Evolutionary conservation across 23 red algal genomes (phyloP), one percentile per base, ranked within the genome.

Genomic region (Gracilaria caudata): DNA sequence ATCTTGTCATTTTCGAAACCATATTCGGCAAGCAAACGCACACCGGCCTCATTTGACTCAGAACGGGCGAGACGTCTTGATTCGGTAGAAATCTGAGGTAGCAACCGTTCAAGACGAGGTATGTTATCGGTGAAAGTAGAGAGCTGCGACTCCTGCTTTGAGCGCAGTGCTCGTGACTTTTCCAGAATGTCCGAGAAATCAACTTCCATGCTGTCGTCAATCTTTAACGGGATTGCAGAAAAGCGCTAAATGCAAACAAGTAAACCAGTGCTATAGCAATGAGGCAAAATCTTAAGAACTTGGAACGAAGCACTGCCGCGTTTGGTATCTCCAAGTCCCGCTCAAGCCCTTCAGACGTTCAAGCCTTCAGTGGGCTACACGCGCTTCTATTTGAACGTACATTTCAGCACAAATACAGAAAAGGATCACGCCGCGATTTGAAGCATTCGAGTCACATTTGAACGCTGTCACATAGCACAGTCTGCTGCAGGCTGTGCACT

Each of bases 171-270:
- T 35, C 86, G 86, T 26, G 86, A 89, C 73, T 89, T 64, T 51
- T 78, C 86, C 33, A 89, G 73, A 71, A 89, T 78, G 14, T 89
- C 74, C 2, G 86, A 89, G 63, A 89, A 79, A 44, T 89, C 86
- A 3, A 85, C 37, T 5, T 85, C 60, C 59, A 70, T 72, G 21
- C 72, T 54, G 29, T 25, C 19, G 59, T 10, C 2, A 6, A 21
- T 7, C 2, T 10, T 41, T 34, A 44, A 7, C 11, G 0, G 35
- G 25, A 81, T 3, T 23, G 11, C 45, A 5, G 14, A 63, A 54
- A 3, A 5, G 29, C 7, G 58, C 24, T 0, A 63, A 63, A 36
- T 10, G 61, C 30, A 29, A 25, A 23, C 4, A 3, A 9, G 2
- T 29, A n/a, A n/a, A n/a, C n/a, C n/a, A n/a, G n/a, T n/a, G n/a